Percentiles rank a stretch among this genome's conserved stretches.
These are phyloP conservation scores for Fusarium luffae DNA, from an alignment of 2,329 filamentous ascomycete genomes.

Conservation along the genomic window DNA sequence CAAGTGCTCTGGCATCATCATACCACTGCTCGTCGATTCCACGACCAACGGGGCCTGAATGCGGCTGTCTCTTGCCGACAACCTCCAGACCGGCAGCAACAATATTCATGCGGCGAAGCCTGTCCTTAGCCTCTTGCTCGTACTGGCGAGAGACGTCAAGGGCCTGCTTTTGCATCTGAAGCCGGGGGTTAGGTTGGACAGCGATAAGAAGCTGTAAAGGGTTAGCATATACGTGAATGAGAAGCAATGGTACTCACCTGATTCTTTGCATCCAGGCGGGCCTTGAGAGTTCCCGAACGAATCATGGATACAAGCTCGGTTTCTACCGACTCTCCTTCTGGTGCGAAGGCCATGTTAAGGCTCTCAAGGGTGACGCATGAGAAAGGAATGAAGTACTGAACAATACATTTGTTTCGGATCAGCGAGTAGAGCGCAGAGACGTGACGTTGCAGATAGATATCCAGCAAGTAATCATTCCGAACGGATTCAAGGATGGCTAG, in stretches of 20 bases:
- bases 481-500: constrained; percentile 85
- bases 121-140: constrained; percentile 78
- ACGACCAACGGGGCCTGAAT: constrained; percentile 4
- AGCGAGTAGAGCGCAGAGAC: constrained; percentile 74
- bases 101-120: constrained; percentile 82
- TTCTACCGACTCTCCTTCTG: constrained; percentile 71
- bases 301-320: constrained; percentile 85
- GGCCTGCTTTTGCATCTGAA: constrained; percentile 75
- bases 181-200: constrained; percentile 72
- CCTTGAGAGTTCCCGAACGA: constrained; percentile 74
- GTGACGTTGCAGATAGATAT: constrained; percentile 84
- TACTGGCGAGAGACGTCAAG: constrained; percentile 76
- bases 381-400: constrained; percentile 92
- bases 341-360: constrained; percentile 80
- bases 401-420: constrained; percentile 91
- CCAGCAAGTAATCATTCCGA: constrained; percentile 87
- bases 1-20: constrained; percentile 42
- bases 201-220: constrained; percentile 74
- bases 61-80: constrained; percentile 39
- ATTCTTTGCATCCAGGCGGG: constrained; percentile 86
- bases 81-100: constrained; percentile 80
- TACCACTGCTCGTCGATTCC: constrained; percentile 51
- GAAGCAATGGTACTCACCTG: constrained; percentile 58
- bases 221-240: constrained; percentile 12
- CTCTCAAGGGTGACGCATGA: constrained; percentile 84